Conservation (phyloP, 495 filamentous ascomycete species). For the Aspergillus baeticus region DNA sequence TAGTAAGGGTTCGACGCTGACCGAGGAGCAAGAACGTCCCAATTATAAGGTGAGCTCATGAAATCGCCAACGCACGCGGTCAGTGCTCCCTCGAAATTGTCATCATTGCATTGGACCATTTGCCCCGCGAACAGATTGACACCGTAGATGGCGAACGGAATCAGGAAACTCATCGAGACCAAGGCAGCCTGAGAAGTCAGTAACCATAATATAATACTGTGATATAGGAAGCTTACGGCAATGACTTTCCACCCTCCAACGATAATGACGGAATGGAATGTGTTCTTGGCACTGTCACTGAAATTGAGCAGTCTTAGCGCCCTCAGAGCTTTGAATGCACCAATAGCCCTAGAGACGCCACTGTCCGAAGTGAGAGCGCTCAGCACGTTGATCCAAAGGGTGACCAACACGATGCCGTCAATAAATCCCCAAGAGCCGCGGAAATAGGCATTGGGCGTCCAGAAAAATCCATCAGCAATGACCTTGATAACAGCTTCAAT, state of each 20-base stretch:
- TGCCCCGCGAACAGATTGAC: constrained; percentile 89
- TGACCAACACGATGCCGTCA: constrained; percentile 87
- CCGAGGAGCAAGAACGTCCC: constrained; percentile 81
- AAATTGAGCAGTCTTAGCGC: constrained; percentile 91
- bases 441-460: constrained; percentile 96
- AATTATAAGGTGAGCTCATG: constrained; percentile 70
- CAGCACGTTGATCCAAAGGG: constrained; percentile 92
- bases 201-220: neutral
- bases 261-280: constrained; percentile 94
- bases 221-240: constrained; percentile 38
- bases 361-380: constrained; percentile 77
- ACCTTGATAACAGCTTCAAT: constrained; percentile 90
- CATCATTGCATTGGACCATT: constrained; percentile 80
- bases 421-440: constrained; percentile 96
- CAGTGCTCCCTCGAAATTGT: constrained; percentile 52
- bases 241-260: constrained; percentile 90
- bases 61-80: constrained; percentile 76
- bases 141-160: constrained; percentile 95
- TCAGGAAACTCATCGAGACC: constrained; percentile 89
- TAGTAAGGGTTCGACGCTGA: constrained; percentile 78
- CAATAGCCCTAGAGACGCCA: constrained; percentile 81
- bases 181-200: constrained; percentile 62
- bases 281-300: constrained; percentile 92
- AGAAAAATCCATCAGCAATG: constrained; percentile 94
- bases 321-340: constrained; percentile 97